phyloP scores from a whole-genome alignment of 169 alveolate species.

The Plasmodium relictum region DNA sequence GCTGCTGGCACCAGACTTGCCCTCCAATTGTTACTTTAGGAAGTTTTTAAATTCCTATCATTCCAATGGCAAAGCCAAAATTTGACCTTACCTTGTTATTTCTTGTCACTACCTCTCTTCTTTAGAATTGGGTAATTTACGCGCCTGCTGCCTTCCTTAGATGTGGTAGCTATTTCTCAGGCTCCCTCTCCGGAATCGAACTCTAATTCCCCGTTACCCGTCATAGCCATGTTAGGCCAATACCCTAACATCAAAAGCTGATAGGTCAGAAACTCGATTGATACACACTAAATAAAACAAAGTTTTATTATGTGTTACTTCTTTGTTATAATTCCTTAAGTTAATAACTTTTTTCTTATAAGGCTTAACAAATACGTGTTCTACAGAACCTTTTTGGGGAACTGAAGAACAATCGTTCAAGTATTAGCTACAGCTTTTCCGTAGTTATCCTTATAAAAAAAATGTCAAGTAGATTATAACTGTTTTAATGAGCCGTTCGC shows the following conservation, averaged over 20 bases:
- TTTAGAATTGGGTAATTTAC: constrained; percentile 95
- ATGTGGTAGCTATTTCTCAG: constrained; percentile 97
- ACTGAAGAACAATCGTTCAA: constrained; percentile 25
- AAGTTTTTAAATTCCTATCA: constrained; percentile 92
- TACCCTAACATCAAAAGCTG: constrained; percentile 92
- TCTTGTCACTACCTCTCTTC: constrained; percentile 96
- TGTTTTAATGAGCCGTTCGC: constrained; percentile 90
- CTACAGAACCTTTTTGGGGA: constrained; percentile 65
- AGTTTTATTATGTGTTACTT: constrained; percentile 77
- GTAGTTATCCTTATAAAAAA: constrained; percentile 76
- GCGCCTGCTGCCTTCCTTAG: constrained; percentile 98
- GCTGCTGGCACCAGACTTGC: constrained; percentile 97
- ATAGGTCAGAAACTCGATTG: constrained; percentile 80
- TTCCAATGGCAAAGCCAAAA: too few species aligned
- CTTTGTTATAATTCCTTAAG: too few species aligned
- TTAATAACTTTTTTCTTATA: too few species aligned
- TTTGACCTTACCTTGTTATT: too few species aligned
- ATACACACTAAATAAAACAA: constrained; percentile 58
- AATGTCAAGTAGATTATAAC: constrained; percentile 80
- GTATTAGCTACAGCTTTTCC: constrained; percentile 80
- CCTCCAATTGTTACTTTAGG: constrained; percentile 89
- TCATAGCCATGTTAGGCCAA: constrained; percentile 95
- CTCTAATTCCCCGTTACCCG: constrained; percentile 97
- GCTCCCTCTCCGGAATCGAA: constrained; percentile 98
- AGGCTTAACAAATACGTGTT: too few species aligned